Evolutionary conservation across 345 rosid species (phyloP), one percentile per base, ranked within the genome.

Genomic region (Fremontodendron californicum): DNA sequence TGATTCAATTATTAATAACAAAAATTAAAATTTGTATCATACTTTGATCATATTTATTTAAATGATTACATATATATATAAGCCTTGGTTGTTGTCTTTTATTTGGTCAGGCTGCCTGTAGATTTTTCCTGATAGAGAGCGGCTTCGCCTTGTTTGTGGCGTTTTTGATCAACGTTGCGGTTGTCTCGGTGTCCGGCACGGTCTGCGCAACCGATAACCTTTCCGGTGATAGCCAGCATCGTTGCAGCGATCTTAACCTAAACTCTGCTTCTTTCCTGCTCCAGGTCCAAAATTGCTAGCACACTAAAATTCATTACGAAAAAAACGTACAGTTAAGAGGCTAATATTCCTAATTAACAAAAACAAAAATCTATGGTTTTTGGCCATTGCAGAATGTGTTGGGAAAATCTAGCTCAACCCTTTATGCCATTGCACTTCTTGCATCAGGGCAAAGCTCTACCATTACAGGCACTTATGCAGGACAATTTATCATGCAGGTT

Each of bases 251-350:
- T 79, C 72, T 91, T 21, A 86, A 85, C 45, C 92, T 90, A 4
- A 76, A 88, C 78, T 87, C 92, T 2, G 93, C 96, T 31, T 86
- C 93, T 51, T 91, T 91, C 78, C 90, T 91, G 31, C 93, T 91
- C 19, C 75, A 79, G 93, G 93, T 89, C 19, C 33, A 57, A n/a
- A 23, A 57, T 3, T 21, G 21, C 60, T 54, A 54, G 18, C 4
- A 21, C 21, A 19, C 1, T n/a, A 4, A 54, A 21, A 54, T 54
- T 21, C 60, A 54, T 21, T 54, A 8, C 3, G n/a, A 55, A 23
- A 23, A 57, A 57, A 35, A 60, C 0, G 6, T 29, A 7, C 2
- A 62, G 33, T 33, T 33, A 15, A 64, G 19, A 35, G 23, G 40
- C 25, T 35, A 18, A 18, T 64, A 7, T 63, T 63, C 42, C 16